A percentile compares a stretch with the other conserved stretches of the same genome.
Conservation (phyloP, 2,329 filamentous ascomycete genomes). For the Magnaporthiopsis rhizophila region DNA sequence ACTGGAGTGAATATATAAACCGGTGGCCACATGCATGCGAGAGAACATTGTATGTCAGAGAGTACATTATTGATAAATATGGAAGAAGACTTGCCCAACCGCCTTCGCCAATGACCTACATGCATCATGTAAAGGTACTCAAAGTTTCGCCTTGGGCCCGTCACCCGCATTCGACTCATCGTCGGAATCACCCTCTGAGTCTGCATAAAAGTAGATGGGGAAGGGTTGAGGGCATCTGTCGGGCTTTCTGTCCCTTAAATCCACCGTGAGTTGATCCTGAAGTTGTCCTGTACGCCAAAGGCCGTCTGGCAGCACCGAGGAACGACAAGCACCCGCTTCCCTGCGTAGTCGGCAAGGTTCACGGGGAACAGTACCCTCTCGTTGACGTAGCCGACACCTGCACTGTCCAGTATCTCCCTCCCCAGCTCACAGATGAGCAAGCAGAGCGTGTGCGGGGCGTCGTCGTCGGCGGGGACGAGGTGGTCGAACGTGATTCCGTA, state of each 20-base stretch:
- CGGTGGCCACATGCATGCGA: no score
- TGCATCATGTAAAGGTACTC: no score
- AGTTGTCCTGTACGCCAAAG: constrained; percentile 20
- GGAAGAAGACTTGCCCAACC: no score
- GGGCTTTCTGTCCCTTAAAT: not conserved
- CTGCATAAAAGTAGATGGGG: no score
- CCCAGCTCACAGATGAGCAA: constrained; percentile 35
- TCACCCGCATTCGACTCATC: no score
- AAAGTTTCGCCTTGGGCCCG: no score
- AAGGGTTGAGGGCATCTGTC: no score
- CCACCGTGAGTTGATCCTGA: constrained; percentile 22
- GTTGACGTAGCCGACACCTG: constrained; percentile 23
- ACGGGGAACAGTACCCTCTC: constrained; percentile 24
- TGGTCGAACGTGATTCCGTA: constrained; percentile 35
- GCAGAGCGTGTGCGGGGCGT: constrained; percentile 29
- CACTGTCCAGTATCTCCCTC: constrained; percentile 17
- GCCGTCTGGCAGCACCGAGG: constrained; percentile 31
- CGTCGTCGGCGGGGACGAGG: constrained; percentile 25
- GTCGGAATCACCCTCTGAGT: no score
- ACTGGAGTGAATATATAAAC: no score
- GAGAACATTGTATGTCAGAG: no score
- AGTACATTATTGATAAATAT: no score
- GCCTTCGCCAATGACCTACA: no score
- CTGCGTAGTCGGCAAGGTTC: constrained; percentile 26
- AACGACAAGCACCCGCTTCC: constrained; percentile 31